A percentile compares a stretch with the other conserved stretches of the same genome.
These are phyloP conservation scores for Lactifluus subvellereus DNA, from an alignment of 768 basidiomycete genomes.

Conservation along the genomic window DNA sequence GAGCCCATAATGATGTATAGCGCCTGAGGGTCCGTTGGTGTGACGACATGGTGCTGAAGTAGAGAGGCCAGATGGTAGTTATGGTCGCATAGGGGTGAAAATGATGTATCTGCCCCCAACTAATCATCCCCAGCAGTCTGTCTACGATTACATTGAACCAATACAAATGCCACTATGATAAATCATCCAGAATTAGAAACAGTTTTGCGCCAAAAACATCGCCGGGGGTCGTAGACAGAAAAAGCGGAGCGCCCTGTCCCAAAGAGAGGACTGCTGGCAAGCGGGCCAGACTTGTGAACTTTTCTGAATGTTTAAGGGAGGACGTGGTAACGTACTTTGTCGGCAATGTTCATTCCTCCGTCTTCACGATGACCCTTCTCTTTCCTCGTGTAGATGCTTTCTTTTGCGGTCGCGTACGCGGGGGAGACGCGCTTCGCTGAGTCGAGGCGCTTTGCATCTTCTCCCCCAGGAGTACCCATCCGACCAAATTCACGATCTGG, in stretches of 20 bases:
- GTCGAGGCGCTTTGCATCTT: background rate
- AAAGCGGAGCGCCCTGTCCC: background rate
- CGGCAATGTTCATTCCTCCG: constrained; percentile 7
- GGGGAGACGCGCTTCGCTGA: constrained; percentile 5
- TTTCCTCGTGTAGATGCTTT: constrained; percentile 17
- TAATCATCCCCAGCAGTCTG: background rate
- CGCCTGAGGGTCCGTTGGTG: too few species aligned
- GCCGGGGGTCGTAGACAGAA: too few species aligned
- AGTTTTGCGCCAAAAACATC: background rate
- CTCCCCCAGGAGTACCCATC: constrained; percentile 12
- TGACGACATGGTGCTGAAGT: background rate
- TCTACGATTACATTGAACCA: constrained; percentile 11
- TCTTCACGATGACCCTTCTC: constrained; percentile 12
- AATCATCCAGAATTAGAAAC: background rate
- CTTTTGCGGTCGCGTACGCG: constrained; percentile 10
- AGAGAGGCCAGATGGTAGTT: background rate
- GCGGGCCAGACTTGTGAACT: background rate
- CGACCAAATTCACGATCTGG: constrained; percentile 11
- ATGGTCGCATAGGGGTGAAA: background rate
- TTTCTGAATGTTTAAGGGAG: background rate
- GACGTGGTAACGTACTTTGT: background rate
- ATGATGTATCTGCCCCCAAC: background rate
- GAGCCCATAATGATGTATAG: too few species aligned
- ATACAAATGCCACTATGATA: background rate
- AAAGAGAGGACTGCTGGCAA: background rate